Percentiles rank a stretch among this genome's conserved stretches.
These are phyloP conservation scores for Aspergillus sp. DNA, from an alignment of 2,329 filamentous ascomycete genomes.

Conservation along the genomic window DNA sequence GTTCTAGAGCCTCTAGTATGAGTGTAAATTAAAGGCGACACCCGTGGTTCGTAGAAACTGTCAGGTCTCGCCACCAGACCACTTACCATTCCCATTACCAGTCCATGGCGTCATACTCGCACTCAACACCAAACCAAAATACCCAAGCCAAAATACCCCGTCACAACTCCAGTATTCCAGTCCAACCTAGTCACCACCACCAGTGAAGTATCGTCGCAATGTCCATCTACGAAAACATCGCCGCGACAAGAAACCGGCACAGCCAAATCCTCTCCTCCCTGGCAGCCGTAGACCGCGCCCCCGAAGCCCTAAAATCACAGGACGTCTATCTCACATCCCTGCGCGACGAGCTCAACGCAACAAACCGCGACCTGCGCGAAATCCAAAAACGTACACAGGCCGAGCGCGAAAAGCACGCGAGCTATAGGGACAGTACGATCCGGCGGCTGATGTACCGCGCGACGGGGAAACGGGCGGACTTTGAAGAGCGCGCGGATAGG, in stretches of 20 bases:
- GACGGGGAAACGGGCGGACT: neutral
- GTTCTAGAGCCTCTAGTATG: too few species aligned
- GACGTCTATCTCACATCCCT: neutral
- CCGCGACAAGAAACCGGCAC: neutral
- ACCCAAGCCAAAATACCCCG: neutral
- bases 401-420: neutral
- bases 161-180: too few species aligned
- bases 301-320: neutral
- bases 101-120: neutral
- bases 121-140: neutral
- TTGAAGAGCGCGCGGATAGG: conserved; percentile 1
- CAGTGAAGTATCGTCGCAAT: too few species aligned
- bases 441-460: conserved; percentile 4
- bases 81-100: neutral
- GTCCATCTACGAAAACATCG: neutral
- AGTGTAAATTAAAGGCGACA: too few species aligned
- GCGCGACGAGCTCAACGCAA: neutral
- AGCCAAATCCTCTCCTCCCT: neutral
- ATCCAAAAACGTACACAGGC: neutral
- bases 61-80: too few species aligned
- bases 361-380: neutral
- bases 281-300: neutral
- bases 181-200: too few species aligned
- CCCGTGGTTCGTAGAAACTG: neutral
- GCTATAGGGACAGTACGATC: conserved; percentile 3